These are phyloP conservation scores for Rhodotorula paludigena DNA, from an alignment of 768 basidiomycete genomes.

Conservation along the genomic window DNA sequence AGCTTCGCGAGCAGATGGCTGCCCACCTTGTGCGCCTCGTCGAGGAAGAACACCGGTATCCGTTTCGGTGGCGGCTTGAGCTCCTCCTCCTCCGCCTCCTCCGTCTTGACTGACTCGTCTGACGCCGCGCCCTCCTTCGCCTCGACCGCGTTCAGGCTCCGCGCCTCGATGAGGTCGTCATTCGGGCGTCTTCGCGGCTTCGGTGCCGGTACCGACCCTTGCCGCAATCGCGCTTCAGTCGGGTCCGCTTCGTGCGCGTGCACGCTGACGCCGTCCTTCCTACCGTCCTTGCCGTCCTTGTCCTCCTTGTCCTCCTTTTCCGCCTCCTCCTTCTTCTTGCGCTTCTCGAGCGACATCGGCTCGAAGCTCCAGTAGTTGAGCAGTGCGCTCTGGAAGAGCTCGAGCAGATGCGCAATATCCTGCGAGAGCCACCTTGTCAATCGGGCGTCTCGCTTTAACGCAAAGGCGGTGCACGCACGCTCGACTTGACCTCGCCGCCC, in stretches of 20 bases:
- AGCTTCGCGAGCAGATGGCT: no score
- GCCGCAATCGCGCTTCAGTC: slow-evolving; percentile 12
- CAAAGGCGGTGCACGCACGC: slow-evolving; percentile 41
- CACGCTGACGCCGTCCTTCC: not conserved
- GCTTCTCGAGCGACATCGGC: slow-evolving; percentile 41
- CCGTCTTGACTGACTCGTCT: slow-evolving; percentile 36
- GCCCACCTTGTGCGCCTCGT: slow-evolving; percentile 74
- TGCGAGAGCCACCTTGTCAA: not conserved
- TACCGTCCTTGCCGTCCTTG: not conserved
- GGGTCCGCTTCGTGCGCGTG: slow-evolving; percentile 14
- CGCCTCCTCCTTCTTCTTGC: not conserved
- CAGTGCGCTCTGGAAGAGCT: slow-evolving; percentile 73
- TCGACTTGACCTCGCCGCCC: slow-evolving; percentile 59
- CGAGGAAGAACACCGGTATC: slow-evolving; percentile 74
- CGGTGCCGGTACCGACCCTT: slow-evolving; percentile 2
- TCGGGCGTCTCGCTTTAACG: not conserved
- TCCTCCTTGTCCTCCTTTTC: not conserved
- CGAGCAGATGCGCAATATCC: slow-evolving; percentile 77
- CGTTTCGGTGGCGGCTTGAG: slow-evolving; percentile 56
- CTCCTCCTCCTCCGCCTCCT: slow-evolving; percentile 46
- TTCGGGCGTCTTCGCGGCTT: not conserved
- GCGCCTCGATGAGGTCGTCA: slow-evolving; percentile 6
- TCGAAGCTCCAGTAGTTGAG: slow-evolving; percentile 69
- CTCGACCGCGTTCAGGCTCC: slow-evolving; percentile 21
- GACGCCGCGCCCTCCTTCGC: not conserved